phyloP scores from a whole-genome alignment of 768 basidiomycete genomes.

The Leccinellum rugosiceps region DNA sequence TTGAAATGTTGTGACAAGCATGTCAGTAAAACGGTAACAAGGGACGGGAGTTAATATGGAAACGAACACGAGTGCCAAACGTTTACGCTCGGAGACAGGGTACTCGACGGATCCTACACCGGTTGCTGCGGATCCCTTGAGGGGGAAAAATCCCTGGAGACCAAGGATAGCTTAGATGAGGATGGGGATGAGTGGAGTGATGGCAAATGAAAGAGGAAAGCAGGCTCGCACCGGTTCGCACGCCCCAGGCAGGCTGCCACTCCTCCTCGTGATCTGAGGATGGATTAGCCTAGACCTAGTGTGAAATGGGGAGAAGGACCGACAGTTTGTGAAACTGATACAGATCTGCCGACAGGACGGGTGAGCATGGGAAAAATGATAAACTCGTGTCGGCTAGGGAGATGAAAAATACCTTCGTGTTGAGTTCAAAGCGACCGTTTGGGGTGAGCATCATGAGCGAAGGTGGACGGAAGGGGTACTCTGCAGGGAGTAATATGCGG shows the following conservation, averaged over 20 bases:
- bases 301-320: conserved; percentile 30
- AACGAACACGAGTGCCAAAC: conserved; percentile 71
- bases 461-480: conserved; percentile 96
- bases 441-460: conserved; percentile 96
- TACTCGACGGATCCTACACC: conserved; percentile 88
- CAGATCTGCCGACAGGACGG: conserved; percentile 58
- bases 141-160: conserved; percentile 84
- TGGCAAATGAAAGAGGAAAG: conserved; percentile 10
- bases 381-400: conserved; percentile 13
- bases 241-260: conserved; percentile 99
- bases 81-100: conserved; percentile 68
- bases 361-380: conserved; percentile 6
- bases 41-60: conserved; percentile 11
- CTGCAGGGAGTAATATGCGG: conserved; percentile 83
- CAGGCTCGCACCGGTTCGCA: conserved; percentile 71
- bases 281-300: conserved; percentile 28
- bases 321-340: conserved; percentile 90
- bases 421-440: conserved; percentile 94
- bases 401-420: conserved; percentile 71
- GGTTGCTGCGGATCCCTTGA: conserved; percentile 82
- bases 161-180: conserved; percentile 69
- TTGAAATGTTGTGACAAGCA: conserved; percentile 28
- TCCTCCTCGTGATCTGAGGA: conserved; percentile 84
- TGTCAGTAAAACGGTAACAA: conserved; percentile 3
- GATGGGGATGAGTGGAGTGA: conserved; percentile 7